Evolutionary conservation across 352 stramenopile species (phyloP), one percentile per base, ranked within the genome.

Genomic region (Phytophthora sp.): DNA sequence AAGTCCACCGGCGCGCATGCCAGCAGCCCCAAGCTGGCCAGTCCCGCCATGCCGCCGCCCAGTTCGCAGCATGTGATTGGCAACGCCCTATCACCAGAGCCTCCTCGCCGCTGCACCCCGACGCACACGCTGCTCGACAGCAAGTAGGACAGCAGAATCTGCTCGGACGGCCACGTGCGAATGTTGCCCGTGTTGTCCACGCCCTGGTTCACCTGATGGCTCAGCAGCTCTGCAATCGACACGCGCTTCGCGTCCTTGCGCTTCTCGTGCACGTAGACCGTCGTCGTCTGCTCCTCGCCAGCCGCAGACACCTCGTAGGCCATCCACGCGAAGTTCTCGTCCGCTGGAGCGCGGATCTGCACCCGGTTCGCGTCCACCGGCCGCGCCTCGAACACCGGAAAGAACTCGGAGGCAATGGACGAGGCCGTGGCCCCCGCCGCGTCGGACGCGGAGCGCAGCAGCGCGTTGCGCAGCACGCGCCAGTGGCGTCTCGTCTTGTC

Each of bases 111-210:
- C 18, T 72, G 63, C 5, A 87, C 39, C 3, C 55, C 23, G 18
- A 74, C 51, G 18, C 56, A 80, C 0, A 87, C 45, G 18, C 62
- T 24, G 9, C 76, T 77, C 23, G 69, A 62, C 20, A 96, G 66
- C 32, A 96, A 15, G 37, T 89, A 82, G 9, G 69, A 75, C 7
- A 96, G 74, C 50, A 96, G 31, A 18, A 94, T 69, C 57, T 87
- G 75, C 63, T 96, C 87, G 3, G 80, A 91, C 24, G 87, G 84
- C 87, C 87, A 96, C 45, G 82, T 94, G 18, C 86, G 84, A 43
- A 96, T 91, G 70, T 96, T 96, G 27, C 87, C 87, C 32, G 87
- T 96, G 72, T 96, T 96, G 71, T 96, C 87, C 28, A 96, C 87
- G 13, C 82, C 85, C 20, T 84, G 38, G 41, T 95, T 90, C 54